Evolutionary conservation across 176 grass and related monocot genomes (phyloP), one percentile per base, ranked within the genome.

Genomic region (Phoenix roebelenii): DNA sequence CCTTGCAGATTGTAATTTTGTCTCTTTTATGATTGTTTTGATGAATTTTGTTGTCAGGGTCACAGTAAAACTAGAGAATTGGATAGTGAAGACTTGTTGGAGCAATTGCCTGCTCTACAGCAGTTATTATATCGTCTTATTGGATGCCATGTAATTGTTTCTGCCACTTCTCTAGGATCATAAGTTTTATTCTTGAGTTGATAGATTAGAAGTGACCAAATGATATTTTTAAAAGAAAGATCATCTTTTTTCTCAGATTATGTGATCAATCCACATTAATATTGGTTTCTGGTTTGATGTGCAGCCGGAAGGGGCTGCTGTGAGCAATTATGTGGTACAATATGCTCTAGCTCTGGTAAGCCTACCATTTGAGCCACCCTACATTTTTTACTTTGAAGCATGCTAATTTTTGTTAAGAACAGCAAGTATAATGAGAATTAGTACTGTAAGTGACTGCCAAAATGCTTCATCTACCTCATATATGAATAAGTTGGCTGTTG

Each of bases 71-170:
- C 87, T 16, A 91, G 87, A 76, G 87, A 88, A 44, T 64, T 97
- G 67, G 84, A 85, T 67, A 80, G 68, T 73, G 81, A 78, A 63
- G 87, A 88, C 23, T 73, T 97, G 52, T 65, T 97, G 75, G 92
- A 88, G 65, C 92, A 97, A 18, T 74, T 97, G 76, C 84, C 92
- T 52, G 84, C 81, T 25, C 74, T 97, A 25, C 92, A 97, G 57
- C 87, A 97, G 67, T 82, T 91, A 55, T 77, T 97, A 25, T 91
- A 97, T 80, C 80, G 83, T 57, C 92, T 97, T 80, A 74, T 97
- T 58, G 92, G 84, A 50, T 95, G 90, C 63, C 85, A 29, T 77
- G 90, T 95, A 78, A 84, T 56, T 80, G 53, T 76, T 61, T 71
- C 22, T 57, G 22, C 6, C 28, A 22, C 58, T 61, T 23, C 10